Evolutionary conservation across 805 yeast genomes (phyloP).

Genomic region (Nematodospora valgi): DNA sequence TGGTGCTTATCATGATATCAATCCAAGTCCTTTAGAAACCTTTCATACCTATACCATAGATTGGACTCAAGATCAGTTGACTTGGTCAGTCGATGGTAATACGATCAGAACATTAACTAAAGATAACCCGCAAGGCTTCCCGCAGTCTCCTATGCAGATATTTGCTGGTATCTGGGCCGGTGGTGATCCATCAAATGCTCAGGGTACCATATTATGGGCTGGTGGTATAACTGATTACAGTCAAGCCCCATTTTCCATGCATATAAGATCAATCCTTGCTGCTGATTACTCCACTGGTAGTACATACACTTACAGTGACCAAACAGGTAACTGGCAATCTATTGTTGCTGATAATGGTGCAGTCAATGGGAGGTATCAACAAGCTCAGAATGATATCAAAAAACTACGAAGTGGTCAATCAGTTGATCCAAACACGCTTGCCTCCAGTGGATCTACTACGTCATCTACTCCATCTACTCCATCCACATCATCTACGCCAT

Average conservation of each 20-base stretch:
- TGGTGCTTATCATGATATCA: constrained; percentile 65
- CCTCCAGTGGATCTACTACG: constrained; percentile 4
- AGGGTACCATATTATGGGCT: constrained; percentile 80
- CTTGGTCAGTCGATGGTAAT: constrained; percentile 72
- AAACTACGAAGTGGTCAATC: constrained; percentile 27
- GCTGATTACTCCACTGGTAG: constrained; percentile 67
- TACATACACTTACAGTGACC: constrained; percentile 52
- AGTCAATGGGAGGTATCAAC: constrained; percentile 54
- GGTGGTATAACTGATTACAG: constrained; percentile 70
- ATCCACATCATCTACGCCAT: constrained; percentile 8
- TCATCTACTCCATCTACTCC: constrained; percentile 7
- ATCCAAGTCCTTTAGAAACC: constrained; percentile 48
- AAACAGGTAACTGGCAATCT: constrained; percentile 57
- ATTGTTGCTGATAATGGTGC: constrained; percentile 55
- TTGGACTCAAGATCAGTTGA: constrained; percentile 65
- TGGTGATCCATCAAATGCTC: constrained; percentile 62
- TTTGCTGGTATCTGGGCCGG: constrained; percentile 79
- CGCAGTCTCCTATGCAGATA: constrained; percentile 85
- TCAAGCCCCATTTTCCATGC: constrained; percentile 67
- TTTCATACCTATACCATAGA: constrained; percentile 81
- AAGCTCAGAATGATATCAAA: constrained; percentile 36
- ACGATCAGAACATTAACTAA: constrained; percentile 62
- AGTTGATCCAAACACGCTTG: constrained; percentile 1
- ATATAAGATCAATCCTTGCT: constrained; percentile 56
- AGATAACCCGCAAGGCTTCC: constrained; percentile 63